Percentiles rank a stretch among this genome's conserved stretches.
Conservation (phyloP, 2,329 filamentous ascomycete species). For the Exophiala oligosperma region DNA sequence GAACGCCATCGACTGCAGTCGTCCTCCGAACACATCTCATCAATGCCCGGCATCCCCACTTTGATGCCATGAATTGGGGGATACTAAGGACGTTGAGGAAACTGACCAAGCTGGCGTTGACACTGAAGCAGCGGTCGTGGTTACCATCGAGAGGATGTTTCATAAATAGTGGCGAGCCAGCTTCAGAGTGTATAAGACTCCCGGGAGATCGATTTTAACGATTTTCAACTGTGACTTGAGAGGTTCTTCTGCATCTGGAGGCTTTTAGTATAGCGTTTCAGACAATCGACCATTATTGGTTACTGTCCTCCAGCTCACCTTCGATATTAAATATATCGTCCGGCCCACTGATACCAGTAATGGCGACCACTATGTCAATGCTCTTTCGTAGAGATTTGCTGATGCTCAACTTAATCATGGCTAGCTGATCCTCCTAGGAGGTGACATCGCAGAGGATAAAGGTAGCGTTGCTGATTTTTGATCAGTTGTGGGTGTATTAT, state of each 20-base stretch:
- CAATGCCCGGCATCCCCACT: constrained; percentile 47
- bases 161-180: constrained; percentile 49
- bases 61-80: constrained; percentile 46
- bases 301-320: constrained; percentile 27
- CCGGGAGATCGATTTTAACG: constrained; percentile 43
- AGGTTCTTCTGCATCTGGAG: constrained; percentile 33
- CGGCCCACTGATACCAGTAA: constrained; percentile 45
- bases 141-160: constrained; percentile 31
- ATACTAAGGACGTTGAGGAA: constrained; percentile 43
- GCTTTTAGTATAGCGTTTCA: constrained; percentile 32
- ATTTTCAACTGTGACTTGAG: neutral
- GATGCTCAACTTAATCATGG: constrained; percentile 43
- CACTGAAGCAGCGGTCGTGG: constrained; percentile 32
- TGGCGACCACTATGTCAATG: constrained; percentile 50
- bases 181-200: constrained; percentile 48
- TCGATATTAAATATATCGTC: constrained; percentile 43
- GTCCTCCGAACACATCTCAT: constrained; percentile 44
- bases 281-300: too few species aligned
- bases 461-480: constrained; percentile 20
- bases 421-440: constrained; percentile 45
- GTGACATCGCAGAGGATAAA: constrained; percentile 40
- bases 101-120: constrained; percentile 35
- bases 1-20: constrained; percentile 43
- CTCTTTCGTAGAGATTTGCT: constrained; percentile 38
- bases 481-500: neutral